Percentiles rank a stretch among this genome's conserved stretches.
Conservation (phyloP, 2,329 filamentous ascomycete species). For the Polytolypa hystricis region DNA sequence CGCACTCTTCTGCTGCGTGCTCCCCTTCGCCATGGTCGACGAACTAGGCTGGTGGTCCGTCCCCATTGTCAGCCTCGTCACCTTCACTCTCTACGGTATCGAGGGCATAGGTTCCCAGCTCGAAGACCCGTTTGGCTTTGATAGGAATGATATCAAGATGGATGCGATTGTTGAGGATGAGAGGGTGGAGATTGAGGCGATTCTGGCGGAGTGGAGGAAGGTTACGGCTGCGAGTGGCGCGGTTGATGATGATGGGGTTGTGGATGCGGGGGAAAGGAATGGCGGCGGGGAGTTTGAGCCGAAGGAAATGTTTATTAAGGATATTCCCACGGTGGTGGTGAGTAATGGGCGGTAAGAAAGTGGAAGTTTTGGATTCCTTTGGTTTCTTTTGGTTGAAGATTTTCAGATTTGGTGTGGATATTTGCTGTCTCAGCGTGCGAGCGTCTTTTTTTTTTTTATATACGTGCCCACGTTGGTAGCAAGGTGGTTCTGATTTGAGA, state of each 20-base stretch:
- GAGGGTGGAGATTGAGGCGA: constrained; percentile 45
- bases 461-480: no score
- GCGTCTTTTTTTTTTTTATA: no score
- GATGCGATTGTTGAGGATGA: constrained; percentile 54
- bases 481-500: no score
- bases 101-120: constrained; percentile 53
- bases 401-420: no score
- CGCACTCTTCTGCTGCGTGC: constrained; percentile 47
- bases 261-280: constrained; percentile 6
- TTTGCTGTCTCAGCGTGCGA: no score
- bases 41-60: constrained; percentile 54
- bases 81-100: constrained; percentile 54
- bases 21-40: constrained; percentile 53
- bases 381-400: no score
- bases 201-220: constrained; percentile 48
- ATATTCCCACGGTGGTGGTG: no score
- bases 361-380: no score
- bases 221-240: constrained; percentile 11
- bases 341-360: no score
- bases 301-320: constrained; percentile 23
- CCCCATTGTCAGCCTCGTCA: constrained; percentile 47
- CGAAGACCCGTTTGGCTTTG: constrained; percentile 56
- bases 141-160: constrained; percentile 57
- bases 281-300: constrained; percentile 13
- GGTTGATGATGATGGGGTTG: neutral